Evolutionary conservation across 805 yeast genomes (phyloP), one percentile per base, ranked within the genome.

Genomic region (Saccharomycopsis sp.): DNA sequence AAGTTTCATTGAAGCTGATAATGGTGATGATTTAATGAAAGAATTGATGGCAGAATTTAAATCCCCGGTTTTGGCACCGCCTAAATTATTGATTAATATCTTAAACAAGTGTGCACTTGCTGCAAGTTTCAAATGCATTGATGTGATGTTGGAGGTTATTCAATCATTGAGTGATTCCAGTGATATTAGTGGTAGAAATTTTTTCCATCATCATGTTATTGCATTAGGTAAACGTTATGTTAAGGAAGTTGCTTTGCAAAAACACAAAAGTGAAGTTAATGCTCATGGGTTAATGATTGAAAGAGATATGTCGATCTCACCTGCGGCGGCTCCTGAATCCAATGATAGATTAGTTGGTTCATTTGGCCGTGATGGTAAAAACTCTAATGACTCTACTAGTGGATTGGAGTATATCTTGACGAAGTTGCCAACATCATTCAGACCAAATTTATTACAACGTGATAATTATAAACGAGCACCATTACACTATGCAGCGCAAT

Each of bases 391-490:
- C 55, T 68, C 78, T 26, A 74, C 78, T 11, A 68, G 70, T 14
- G 84, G 88, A 2, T 66, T 86, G 37, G 59, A 64, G 4, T 77
- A 77, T 56, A 70, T 87, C 26, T 68, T 88, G 44, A 65, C 70
- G 13, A 69, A 71, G 38, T 60, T 87, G 17, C 78, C 77, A 1
- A 68, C 71, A 1, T 72, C 71, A 51, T 65, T 77, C 49, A 71
- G 79, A 48, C 64, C 70, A 20, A 71, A 74, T 2, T 65, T 89
- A 19, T 63, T 80, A 38, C 80, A 82, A 41, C 75, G 73, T 36
- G 97, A 89, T 59, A 79, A 75, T 47, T 85, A 86, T 58, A 71
- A 70, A 50, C 72, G 96, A 49, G 84, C 96, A 0, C 95, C 97
- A 0, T 66, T 90, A 44, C 97, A 90, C 63, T 89, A 89, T 60